Base-by-base conservation (phyloP, 257 asterid genomes). In the Capsicum chinense region DNA sequence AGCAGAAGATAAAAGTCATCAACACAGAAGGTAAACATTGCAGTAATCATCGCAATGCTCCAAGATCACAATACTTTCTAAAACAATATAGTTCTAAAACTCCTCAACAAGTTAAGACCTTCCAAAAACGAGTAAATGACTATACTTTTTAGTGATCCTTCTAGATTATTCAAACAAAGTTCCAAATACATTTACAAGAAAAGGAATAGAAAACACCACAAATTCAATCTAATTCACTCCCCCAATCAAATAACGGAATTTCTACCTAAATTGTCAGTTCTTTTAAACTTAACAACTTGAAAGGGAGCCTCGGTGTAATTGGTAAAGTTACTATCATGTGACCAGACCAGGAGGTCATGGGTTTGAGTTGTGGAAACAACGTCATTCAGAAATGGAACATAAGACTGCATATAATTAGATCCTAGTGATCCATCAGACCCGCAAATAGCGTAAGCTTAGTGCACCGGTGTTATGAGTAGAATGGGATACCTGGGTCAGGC, bases 171-270 rank as follows among this genome's bases (percentile, higher is more conserved):
- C 63, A 57, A 9, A 63, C 42, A 21, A 63, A 63, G 69, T 63
- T 21, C 16, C 5, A 63, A 64, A 12, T 5, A 33, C 47, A 66
- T 33, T 39, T 66, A 66, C 12, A 33, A 33, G 11, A 33, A 13
- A 33, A 66, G 47, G 73, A 9, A 33, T 66, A 33, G n/a, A 33
- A 47, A 66, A 33, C n/a, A 33, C n/a, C 73, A 66, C 47, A 66
- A 33, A 35, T 66, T 66, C n/a, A 66, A 13, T 66, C 73, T 66
- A 66, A 66, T 66, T 66, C 73, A 33, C n/a, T 66, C 73, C 73
- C 12, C 16, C 47, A 66, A 66, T 66, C 47, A 33, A 35, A 66
- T 33, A 44, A 48, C 11, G 80, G 60, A 73, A 13, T 14, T 13
- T 50, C 21, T 11, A 74, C 11, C 79, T 70, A 70, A 16, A 64